phyloP scores from a whole-genome alignment of 305 asterid genomes.

The Solanum aculeatissimum region DNA sequence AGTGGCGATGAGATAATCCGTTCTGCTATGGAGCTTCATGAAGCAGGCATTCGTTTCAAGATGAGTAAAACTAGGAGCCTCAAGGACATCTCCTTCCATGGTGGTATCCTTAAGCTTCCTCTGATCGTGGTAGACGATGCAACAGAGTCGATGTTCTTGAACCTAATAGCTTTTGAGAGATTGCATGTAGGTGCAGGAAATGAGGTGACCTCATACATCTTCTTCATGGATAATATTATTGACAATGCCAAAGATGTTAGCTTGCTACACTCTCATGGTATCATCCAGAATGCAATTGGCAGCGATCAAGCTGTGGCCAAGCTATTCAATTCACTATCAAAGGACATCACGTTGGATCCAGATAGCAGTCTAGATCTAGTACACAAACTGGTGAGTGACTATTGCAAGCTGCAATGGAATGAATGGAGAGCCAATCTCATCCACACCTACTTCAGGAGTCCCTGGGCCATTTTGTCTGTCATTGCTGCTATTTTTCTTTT shows the following conservation, averaged over 20 bases:
- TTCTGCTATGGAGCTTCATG: conserved; percentile 37
- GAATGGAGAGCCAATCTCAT: conserved; percentile 29
- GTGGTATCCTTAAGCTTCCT: conserved; percentile 38
- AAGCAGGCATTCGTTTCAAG: conserved; percentile 35
- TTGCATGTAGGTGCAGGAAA: conserved; percentile 22
- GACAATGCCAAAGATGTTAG: conserved; percentile 33
- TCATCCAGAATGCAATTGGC: conserved; percentile 17
- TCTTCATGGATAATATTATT: conserved; percentile 44
- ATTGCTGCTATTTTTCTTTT: conserved; percentile 30
- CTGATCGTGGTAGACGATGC: conserved; percentile 32
- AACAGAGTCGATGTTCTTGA: conserved; percentile 21
- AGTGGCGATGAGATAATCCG: conserved; percentile 18
- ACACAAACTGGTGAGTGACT: conserved; percentile 15
- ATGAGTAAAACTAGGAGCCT: conserved; percentile 22
- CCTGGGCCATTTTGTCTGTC: conserved; percentile 40
- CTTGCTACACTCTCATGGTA: conserved; percentile 23
- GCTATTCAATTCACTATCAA: conserved; percentile 37
- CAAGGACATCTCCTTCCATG: conserved; percentile 27
- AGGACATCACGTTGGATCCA: conserved; percentile 34
- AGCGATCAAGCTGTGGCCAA: conserved; percentile 44
- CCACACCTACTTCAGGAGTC: conserved; percentile 32
- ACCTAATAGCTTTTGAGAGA: conserved; percentile 21
- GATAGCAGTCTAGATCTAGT: conserved; percentile 23
- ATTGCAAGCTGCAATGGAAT: conserved; percentile 29
- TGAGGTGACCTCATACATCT: conserved; percentile 35